Evolutionary conservation across 2,329 filamentous ascomycete species (phyloP).

Genomic region (Fusarium equiseti): DNA sequence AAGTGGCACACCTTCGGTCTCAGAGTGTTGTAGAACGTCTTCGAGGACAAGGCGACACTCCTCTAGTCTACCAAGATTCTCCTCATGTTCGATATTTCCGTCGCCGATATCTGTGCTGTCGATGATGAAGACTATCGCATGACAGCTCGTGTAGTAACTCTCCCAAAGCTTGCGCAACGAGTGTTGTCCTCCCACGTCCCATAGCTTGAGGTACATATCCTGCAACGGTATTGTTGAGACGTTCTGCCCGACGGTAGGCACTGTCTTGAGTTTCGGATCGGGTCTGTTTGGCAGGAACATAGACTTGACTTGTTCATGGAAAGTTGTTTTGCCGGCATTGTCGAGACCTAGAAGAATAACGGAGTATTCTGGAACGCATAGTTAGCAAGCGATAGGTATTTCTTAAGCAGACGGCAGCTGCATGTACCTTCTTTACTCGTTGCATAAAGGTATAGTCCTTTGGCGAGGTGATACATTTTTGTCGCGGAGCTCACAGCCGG

Average conservation of each 20-base stretch:
- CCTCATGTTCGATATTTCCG: constrained; percentile 70
- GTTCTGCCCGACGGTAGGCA: constrained; percentile 97
- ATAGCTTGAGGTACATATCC: constrained; percentile 97
- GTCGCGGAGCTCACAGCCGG: background rate
- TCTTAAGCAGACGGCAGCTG: constrained; percentile 37
- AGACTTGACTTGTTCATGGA: constrained; percentile 95
- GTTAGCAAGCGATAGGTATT: constrained; percentile 8
- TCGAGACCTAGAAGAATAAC: constrained; percentile 96
- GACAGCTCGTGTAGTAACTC: constrained; percentile 92
- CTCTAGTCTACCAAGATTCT: constrained; percentile 74
- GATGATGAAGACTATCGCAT: constrained; percentile 98
- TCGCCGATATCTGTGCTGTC: constrained; percentile 95
- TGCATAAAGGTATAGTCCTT: constrained; percentile 92
- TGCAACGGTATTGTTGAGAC: constrained; percentile 90
- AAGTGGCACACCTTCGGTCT: constrained; percentile 91
- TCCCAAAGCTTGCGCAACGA: constrained; percentile 92
- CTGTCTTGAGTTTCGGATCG: constrained; percentile 81
- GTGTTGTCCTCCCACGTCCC: constrained; percentile 97
- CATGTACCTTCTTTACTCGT: constrained; percentile 91
- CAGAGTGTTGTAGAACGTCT: constrained; percentile 86
- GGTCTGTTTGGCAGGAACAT: constrained; percentile 76
- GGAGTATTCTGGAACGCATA: constrained; percentile 79
- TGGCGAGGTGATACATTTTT: constrained; percentile 93
- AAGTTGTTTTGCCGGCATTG: constrained; percentile 98
- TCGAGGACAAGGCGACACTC: constrained; percentile 93